These are phyloP conservation scores for Avena sativa DNA, from an alignment of 176 grass and related monocot genomes.

Conservation along the genomic window DNA sequence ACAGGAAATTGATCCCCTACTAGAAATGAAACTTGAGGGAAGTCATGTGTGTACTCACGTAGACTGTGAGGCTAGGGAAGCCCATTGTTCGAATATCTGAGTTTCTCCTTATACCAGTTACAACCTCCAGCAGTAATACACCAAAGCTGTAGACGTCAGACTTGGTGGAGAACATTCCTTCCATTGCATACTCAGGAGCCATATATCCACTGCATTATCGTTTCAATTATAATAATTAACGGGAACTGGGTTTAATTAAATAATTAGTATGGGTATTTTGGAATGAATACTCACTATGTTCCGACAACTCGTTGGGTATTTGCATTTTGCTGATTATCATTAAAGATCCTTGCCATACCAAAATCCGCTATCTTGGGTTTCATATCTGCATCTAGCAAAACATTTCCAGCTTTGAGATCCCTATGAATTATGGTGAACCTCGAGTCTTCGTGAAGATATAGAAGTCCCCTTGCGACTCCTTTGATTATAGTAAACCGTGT, in stretches of 20 bases:
- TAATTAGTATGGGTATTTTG: background rate
- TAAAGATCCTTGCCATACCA: constrained; percentile 66
- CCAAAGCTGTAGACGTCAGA: constrained; percentile 67
- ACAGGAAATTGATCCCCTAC: background rate
- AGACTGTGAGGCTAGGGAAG: constrained; percentile 48
- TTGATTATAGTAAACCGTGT: constrained; percentile 52
- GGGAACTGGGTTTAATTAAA: background rate
- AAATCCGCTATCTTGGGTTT: constrained; percentile 67
- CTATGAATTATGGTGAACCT: constrained; percentile 57
- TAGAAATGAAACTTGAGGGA: background rate
- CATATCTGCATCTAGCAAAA: constrained; percentile 57
- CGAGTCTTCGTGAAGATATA: constrained; percentile 67
- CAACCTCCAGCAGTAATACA: constrained; percentile 49
- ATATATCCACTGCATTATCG: constrained; percentile 50
- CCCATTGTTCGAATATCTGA: background rate
- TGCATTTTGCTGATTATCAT: constrained; percentile 4
- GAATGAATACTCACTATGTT: constrained; percentile 52
- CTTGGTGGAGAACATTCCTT: constrained; percentile 52
- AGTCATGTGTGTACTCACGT: constrained; percentile 38
- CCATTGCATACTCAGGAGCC: constrained; percentile 75
- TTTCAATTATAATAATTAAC: background rate
- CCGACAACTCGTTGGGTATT: background rate
- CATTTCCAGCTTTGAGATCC: constrained; percentile 54
- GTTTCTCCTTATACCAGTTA: constrained; percentile 51
- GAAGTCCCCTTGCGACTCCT: constrained; percentile 50